phyloP scores from a whole-genome alignment of 2,329 filamentous ascomycete species.

The Microdochium trichocladiopsis region DNA sequence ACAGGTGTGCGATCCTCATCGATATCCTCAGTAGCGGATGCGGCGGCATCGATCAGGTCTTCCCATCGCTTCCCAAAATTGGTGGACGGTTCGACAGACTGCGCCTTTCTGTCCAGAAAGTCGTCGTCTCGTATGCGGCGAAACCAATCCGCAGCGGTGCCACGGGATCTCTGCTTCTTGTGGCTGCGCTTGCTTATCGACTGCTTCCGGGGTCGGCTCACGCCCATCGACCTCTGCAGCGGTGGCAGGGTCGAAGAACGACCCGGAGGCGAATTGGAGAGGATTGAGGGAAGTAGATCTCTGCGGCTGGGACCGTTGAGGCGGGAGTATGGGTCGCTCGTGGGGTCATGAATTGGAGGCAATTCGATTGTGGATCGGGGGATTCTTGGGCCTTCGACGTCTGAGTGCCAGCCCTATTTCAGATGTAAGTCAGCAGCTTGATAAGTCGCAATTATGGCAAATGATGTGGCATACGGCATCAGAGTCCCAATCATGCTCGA shows the following conservation, averaged over 20 bases:
- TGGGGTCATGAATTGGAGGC: constrained; percentile 65
- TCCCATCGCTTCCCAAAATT: constrained; percentile 91
- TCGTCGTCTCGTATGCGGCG: constrained; percentile 52
- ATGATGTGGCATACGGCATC: constrained; percentile 54
- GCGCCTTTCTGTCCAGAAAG: constrained; percentile 71
- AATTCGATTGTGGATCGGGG: constrained; percentile 65
- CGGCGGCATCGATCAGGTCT: constrained; percentile 87
- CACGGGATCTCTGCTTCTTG: constrained; percentile 68
- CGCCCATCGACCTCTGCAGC: constrained; percentile 65
- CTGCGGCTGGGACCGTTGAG: constrained; percentile 37
- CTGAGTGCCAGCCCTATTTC: constrained; percentile 62
- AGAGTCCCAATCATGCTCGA: constrained; percentile 70
- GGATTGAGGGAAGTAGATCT: constrained; percentile 76
- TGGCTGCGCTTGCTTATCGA: constrained; percentile 81
- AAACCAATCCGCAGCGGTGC: constrained; percentile 62
- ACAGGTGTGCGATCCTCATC: constrained; percentile 88
- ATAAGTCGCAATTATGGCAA: not conserved
- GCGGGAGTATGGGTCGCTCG: constrained; percentile 66
- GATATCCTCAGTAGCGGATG: constrained; percentile 84
- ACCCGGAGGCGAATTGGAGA: constrained; percentile 74
- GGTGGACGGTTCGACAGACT: constrained; percentile 76
- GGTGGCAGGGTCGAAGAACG: constrained; percentile 85
- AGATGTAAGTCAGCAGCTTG: constrained; percentile 11
- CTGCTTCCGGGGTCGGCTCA: constrained; percentile 71
- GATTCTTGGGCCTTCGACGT: constrained; percentile 58